Conservation (phyloP, 2,329 filamentous ascomycete genomes). For the Helotiales sp. region DNA sequence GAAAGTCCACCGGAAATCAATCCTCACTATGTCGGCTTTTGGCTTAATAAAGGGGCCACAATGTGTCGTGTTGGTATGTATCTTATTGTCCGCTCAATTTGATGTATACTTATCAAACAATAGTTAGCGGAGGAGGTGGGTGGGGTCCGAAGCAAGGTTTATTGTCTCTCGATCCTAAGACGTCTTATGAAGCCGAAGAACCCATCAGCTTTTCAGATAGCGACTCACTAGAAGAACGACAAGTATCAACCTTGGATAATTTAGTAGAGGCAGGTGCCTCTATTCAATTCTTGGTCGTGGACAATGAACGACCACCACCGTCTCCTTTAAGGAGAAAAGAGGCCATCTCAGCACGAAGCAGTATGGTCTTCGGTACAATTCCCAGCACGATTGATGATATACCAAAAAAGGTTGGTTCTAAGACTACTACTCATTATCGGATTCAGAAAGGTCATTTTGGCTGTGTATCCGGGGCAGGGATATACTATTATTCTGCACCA, state of each 20-base stretch:
- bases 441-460: conserved; percentile 52
- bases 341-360: neutral
- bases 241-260: conserved; percentile 45
- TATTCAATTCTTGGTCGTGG: conserved; percentile 64
- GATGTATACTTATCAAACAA: conserved; percentile 18
- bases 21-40: conserved; percentile 21
- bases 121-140: conserved; percentile 78
- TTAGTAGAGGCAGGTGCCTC: conserved; percentile 63
- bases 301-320: neutral
- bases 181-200: conserved; percentile 52
- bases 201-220: conserved; percentile 48
- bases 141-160: conserved; percentile 82
- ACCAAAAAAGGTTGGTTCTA: neutral
- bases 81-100: neutral
- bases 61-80: conserved; percentile 35
- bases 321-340: neutral
- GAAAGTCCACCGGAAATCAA: neutral
- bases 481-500: conserved; percentile 44
- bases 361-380: conserved; percentile 31
- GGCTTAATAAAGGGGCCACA: conserved; percentile 24
- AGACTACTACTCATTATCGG: neutral
- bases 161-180: conserved; percentile 74
- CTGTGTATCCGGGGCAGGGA: conserved; percentile 59
- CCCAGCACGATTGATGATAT: conserved; percentile 34
- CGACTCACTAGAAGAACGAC: conserved; percentile 32